Evolutionary conservation across 176 grass and related monocot species (phyloP), one percentile per base, ranked within the genome.

Genomic region (Oryza rufipogon): DNA sequence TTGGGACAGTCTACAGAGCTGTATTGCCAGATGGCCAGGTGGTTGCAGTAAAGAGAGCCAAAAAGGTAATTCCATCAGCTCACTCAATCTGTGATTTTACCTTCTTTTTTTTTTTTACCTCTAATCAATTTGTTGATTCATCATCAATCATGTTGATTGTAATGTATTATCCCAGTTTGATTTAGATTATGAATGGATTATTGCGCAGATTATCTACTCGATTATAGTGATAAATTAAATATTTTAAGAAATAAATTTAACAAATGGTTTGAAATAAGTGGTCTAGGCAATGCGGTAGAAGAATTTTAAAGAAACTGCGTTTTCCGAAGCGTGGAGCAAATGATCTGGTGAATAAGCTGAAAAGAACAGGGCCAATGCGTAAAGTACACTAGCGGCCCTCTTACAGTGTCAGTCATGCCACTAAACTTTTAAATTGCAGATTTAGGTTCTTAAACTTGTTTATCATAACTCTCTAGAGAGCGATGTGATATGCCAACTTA

Each of bases 11-110:
- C 11, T 99, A 99, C 84, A 93, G 80, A 71, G 93, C 91, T 73
- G 75, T 92, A 64, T 86, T 99, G 79, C 73, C 97, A 25, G 93
- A 91, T 88, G 87, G 93, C 72, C 86, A 81, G 23, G 83, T 89
- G 84, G 88, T 96, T 83, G 97, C 97, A 49, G 78, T 96, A 83
- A 96, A 99, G 88, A 91, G 97, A 86, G 97, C 97, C 74, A 99
- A 99, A 82, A 96, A 99, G 97, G 97, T 99, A 87, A 32, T 86
- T 49, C 16, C n/a, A 17, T 96, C 82, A 32, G 81, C 44, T 13
- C 12, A 6, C 25, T n/a, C 66, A 44, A 64, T 64, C 34, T 72
- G 23, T 56, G 68, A 17, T 65, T 83, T 83, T 74, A 75, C 80
- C 13, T 79, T 32, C 2, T 32, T 32, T 32, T 70, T 32, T 30